A percentile compares a stretch with the other conserved stretches of the same genome.
Evolutionary conservation across 208 protist genomes (phyloP).

Genomic region (Trypanosomatidae sp.): DNA sequence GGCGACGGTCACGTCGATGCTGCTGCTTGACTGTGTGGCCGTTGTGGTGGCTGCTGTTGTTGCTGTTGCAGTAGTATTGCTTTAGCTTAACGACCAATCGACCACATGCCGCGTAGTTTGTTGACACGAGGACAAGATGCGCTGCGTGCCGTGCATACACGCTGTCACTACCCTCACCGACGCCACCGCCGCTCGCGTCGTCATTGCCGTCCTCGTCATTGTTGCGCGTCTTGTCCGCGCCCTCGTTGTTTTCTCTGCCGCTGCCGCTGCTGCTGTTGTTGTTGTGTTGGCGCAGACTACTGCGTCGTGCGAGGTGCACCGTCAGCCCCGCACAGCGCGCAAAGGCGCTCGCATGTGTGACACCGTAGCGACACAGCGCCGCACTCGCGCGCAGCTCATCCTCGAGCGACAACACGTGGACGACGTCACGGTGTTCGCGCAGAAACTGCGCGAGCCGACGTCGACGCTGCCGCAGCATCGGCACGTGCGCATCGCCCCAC

Average conservation of each 20-base stretch:
- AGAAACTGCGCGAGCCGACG: conserved; percentile 41
- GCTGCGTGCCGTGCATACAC: conserved; percentile 10
- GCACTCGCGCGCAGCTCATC: no score
- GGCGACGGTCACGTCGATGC: not conserved
- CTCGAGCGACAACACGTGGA: conserved; percentile 66
- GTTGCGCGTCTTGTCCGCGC: no score
- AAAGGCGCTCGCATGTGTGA: conserved; percentile 30
- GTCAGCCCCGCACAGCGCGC: no score
- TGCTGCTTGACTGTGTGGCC: no score
- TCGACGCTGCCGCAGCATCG: conserved; percentile 30
- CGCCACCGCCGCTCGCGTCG: no score
- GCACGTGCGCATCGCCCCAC: conserved; percentile 29
- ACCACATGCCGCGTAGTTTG: conserved; percentile 38
- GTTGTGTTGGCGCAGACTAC: conserved; percentile 10
- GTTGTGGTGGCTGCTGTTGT: not conserved
- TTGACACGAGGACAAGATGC: conserved; percentile 28
- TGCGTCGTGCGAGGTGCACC: no score
- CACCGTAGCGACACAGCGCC: conserved; percentile 57
- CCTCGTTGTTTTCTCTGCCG: no score
- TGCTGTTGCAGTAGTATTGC: conserved; percentile 4
- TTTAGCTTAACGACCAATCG: conserved; percentile 52
- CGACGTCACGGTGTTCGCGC: conserved; percentile 29
- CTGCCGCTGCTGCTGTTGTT: not conserved
- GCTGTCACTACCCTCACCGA: no score
- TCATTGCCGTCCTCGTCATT: not conserved